Evolutionary conservation across 2,329 filamentous ascomycete genomes (phyloP), one percentile per base, ranked within the genome.

Genomic region (Parastagonospora nodorum): DNA sequence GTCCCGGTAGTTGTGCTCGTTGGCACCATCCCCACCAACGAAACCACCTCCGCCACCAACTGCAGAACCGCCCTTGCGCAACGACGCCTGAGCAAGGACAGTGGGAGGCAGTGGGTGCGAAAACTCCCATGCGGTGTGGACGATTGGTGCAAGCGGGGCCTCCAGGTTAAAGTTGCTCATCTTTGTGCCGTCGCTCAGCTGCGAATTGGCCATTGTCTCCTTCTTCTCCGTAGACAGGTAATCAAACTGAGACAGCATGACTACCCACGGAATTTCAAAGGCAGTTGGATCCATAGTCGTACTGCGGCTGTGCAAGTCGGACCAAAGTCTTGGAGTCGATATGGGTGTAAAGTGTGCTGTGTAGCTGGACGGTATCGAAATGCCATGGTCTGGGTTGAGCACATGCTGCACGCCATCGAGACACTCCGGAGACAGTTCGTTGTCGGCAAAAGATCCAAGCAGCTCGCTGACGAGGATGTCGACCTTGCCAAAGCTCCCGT

Each of bases 391-490:
- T 0, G 88, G 82, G 52, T 86, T 83, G n/a, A 99, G 78, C 37
- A 97, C 89, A 66, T 93, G 88, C 69, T 97, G 93, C 42, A 97
- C 92, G 38, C 94, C 94, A 71, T 99, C 94, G 9, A 99, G 82
- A 67, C 94, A 99, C 76, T 99, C 94, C 0, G 94, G 94, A 0
- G 91, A 96, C 8, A 99, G 84, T 75, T 99, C 94, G 68, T 99
- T 99, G 75, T 99, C 94, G 19, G 88, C 94, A 69, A 97, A 99
- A 2, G 92, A 97, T 32, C 92, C 94, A 0, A 99, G 84, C 0
- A 99, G 84, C 74, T 99, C 94, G 2, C 92, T 97, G 27, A 99
- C 86, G 3, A 99, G 78, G 47, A 99, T 96, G 72, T 99, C 94
- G 36, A 99, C 88, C 66, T 87, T 86, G 60, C 83, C 82, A 58